These are phyloP conservation scores for Crithidia brevicula DNA, from an alignment of 208 protist genomes.

Conservation along the genomic window DNA sequence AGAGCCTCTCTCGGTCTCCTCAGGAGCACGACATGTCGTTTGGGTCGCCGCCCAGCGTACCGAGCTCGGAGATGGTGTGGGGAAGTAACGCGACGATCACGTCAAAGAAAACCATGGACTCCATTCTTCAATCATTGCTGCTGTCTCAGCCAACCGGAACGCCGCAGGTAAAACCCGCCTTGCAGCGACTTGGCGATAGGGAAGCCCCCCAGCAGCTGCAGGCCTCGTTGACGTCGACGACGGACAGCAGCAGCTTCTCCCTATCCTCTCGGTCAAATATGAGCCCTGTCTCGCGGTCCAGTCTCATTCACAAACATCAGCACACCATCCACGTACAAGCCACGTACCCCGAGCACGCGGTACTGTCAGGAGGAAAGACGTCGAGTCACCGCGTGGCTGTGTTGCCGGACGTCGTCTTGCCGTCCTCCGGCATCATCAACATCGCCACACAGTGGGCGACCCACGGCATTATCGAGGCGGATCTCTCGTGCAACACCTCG, in stretches of 20 bases:
- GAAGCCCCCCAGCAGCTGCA: background rate
- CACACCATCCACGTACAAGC: background rate
- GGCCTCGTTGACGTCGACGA: background rate
- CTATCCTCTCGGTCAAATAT: background rate
- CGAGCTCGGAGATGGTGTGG: slow-evolving; percentile 1
- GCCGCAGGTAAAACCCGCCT: background rate
- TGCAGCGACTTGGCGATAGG: background rate
- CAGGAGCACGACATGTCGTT: background rate
- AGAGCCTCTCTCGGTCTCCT: background rate
- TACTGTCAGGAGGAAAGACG: no score
- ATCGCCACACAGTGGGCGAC: background rate
- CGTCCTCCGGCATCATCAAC: background rate
- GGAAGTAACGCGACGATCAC: background rate
- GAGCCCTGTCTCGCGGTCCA: slow-evolving; percentile 8
- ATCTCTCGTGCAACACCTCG: background rate
- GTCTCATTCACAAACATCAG: background rate
- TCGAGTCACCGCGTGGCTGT: background rate
- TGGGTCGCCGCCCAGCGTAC: background rate
- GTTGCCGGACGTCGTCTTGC: background rate
- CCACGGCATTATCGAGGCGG: background rate
- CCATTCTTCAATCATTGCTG: background rate
- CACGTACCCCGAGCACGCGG: no score
- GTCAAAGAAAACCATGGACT: background rate
- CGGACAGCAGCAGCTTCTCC: slow-evolving; percentile 7
- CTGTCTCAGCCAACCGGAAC: background rate